phyloP scores from a whole-genome alignment of 257 asterid genomes.

The Phtheirospermum japonicum region DNA sequence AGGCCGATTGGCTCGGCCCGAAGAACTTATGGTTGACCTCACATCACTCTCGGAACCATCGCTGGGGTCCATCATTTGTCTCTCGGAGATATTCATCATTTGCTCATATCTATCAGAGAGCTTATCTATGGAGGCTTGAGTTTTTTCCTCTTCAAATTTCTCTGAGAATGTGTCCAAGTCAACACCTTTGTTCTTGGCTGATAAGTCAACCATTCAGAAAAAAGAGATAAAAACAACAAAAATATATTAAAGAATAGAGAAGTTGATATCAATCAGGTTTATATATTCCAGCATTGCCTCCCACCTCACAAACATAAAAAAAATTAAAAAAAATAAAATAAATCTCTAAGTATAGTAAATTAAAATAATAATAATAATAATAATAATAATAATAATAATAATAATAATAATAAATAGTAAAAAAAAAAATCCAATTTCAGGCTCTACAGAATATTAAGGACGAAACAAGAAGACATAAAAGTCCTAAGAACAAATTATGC shows the following conservation, averaged over 20 bases:
- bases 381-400: no score
- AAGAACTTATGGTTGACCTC: slow-evolving; percentile 50
- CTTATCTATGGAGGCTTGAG: slow-evolving; percentile 33
- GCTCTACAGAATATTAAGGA: slow-evolving; percentile 6
- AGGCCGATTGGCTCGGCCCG: slow-evolving; percentile 46
- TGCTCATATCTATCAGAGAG: slow-evolving; percentile 45
- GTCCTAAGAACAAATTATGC: slow-evolving; percentile 20
- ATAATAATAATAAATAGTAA: no score
- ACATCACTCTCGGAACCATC: slow-evolving; percentile 57
- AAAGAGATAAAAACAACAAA: background rate
- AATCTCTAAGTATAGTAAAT: background rate
- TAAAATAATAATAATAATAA: no score
- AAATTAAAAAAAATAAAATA: background rate
- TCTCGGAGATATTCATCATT: slow-evolving; percentile 34
- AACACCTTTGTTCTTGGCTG: slow-evolving; percentile 62
- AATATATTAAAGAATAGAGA: background rate
- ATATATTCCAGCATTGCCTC: slow-evolving; percentile 15
- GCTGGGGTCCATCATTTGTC: slow-evolving; percentile 38
- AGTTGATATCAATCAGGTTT: slow-evolving; percentile 20
- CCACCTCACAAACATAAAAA: background rate
- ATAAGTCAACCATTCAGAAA: slow-evolving; percentile 37
- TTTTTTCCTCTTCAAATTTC: slow-evolving; percentile 52
- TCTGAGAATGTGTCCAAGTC: slow-evolving; percentile 55
- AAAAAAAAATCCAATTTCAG: background rate
- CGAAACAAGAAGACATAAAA: slow-evolving; percentile 6